Conservation (phyloP, 2,329 filamentous ascomycete species). For the Ophiostoma himal-ulmi region DNA sequence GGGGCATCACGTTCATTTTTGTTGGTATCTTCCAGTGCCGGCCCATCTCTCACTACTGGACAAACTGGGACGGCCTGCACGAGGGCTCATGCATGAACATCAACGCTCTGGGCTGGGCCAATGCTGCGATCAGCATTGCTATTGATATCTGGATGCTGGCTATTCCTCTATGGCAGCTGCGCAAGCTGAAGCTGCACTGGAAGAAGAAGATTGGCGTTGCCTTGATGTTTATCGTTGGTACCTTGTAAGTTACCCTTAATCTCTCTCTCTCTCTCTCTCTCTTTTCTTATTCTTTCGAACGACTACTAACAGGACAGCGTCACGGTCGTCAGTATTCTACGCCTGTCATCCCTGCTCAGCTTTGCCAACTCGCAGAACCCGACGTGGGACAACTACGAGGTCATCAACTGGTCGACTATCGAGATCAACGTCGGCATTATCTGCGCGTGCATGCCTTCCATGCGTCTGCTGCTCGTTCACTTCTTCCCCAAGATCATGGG, state of each 20-base stretch:
- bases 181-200: constrained; percentile 38
- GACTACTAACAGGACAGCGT: constrained; percentile 25
- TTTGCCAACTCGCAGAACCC: constrained; percentile 32
- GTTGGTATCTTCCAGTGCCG: constrained; percentile 46
- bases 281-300: neutral
- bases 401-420: constrained; percentile 34
- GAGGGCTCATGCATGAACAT: constrained; percentile 45
- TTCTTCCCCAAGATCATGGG: constrained; percentile 29
- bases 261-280: neutral
- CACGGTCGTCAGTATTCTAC: constrained; percentile 32
- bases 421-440: constrained; percentile 35
- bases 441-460: constrained; percentile 33
- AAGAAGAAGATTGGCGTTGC: constrained; percentile 44
- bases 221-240: constrained; percentile 45
- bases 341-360: constrained; percentile 31
- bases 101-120: constrained; percentile 46
- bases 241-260: constrained; percentile 27
- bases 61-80: constrained; percentile 44
- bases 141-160: constrained; percentile 49
- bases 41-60: constrained; percentile 50
- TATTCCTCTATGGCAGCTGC: constrained; percentile 44
- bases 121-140: constrained; percentile 48
- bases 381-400: constrained; percentile 32
- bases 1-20: constrained; percentile 40
- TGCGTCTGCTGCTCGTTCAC: constrained; percentile 31